Evolutionary conservation across 2,329 filamentous ascomycete genomes (phyloP), one percentile per base, ranked within the genome.

Genomic region (Scolecobasidium constrictum): DNA sequence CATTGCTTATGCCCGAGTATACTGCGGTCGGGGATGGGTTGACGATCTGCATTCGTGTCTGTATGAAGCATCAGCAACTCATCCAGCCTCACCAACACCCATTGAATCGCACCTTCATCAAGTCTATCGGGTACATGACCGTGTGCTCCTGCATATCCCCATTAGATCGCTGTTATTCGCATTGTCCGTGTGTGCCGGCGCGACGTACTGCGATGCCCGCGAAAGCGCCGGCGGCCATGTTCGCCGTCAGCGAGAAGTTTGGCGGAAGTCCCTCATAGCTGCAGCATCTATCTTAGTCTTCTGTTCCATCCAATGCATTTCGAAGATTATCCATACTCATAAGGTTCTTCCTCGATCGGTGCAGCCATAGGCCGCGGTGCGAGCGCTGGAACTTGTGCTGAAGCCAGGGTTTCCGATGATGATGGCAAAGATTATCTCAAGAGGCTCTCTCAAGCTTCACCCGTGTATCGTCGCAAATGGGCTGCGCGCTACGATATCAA

Each of bases 11-110:
- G 48, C 92, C 88, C 48, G 81, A 85, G 66, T 94, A 94, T 50
- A 90, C 79, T 23, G 84, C 81, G 45, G 81, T 79, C 18, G 83
- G 77, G 26, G 78, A 81, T 15, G 90, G 85, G 60, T 87, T 88
- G 62, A 96, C 70, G 54, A 98, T 82, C 72, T 98, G 92, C 88
- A 96, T 95, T 62, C 92, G 84, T 35, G 92, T 98, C 92, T 96
- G 58, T 26, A 35, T n/a, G 31, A 46, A 33, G 5, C 18, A 23
- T 38, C 37, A 16, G 15, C 37, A 21, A 6, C 9, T 13, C 16
- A 39, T 6, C 11, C 31, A 26, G 11, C 39, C 21, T 12, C 31
- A 9, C 26, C 11, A 38, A 28, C 17, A 7, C 12, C n/a, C n/a
- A n/a, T n/a, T n/a, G 7, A 18, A 41, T 56, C 69, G 50, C 62